Evolutionary conservation across 2,329 filamentous ascomycete species (phyloP).

Genomic region (Sclerotinia glacialis): DNA sequence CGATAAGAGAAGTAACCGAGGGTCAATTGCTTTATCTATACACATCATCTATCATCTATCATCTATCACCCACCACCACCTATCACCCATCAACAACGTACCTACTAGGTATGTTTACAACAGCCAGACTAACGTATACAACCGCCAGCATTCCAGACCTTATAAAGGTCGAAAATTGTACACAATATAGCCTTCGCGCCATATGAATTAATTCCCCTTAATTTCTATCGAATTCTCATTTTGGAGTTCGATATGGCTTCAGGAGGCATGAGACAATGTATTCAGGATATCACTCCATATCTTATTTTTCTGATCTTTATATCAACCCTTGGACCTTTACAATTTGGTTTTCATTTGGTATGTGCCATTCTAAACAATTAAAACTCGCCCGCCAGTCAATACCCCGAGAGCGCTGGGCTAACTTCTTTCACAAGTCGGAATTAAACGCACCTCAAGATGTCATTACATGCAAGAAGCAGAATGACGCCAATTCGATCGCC

Average conservation of each 20-base stretch:
- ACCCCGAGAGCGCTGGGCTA: constrained; percentile 16
- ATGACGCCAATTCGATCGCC: constrained; percentile 41
- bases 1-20: no score
- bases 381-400: constrained; percentile 11
- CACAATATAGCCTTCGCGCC: not conserved
- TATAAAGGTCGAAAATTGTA: not conserved
- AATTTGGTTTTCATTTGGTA: constrained; percentile 94
- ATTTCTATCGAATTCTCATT: not conserved
- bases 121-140: not conserved
- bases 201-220: not conserved
- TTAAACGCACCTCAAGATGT: constrained; percentile 94
- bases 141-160: not conserved
- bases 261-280: constrained; percentile 36
- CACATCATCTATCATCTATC: no score
- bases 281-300: constrained; percentile 61
- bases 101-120: not conserved
- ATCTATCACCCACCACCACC: no score
- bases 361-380: constrained; percentile 27
- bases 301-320: constrained; percentile 73
- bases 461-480: constrained; percentile 75
- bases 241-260: constrained; percentile 33
- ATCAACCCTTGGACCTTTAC: constrained; percentile 80
- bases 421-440: constrained; percentile 63
- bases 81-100: no score
- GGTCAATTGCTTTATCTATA: no score